Conservation (phyloP, 2,329 filamentous ascomycete species). For the Colletotrichum siamense region DNA sequence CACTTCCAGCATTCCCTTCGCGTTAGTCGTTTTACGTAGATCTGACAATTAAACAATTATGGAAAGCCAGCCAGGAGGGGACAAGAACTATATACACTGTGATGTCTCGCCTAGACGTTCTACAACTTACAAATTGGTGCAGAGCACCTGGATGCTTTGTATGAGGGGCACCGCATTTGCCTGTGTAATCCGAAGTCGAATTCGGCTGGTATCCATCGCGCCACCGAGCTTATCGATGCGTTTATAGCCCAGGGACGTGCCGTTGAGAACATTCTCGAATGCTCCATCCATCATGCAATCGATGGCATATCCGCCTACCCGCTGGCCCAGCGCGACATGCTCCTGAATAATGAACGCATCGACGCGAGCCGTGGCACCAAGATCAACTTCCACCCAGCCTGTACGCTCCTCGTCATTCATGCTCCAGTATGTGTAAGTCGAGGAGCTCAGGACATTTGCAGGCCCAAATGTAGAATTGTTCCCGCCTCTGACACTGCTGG, state of each 20-base stretch:
- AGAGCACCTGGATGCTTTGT: neutral
- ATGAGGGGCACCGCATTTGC: neutral
- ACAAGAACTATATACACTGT: too few relatives aligned
- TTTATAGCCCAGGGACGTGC: neutral
- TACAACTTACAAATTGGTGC: too few relatives aligned
- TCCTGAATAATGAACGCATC: neutral
- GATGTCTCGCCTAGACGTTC: too few relatives aligned
- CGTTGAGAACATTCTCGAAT: neutral
- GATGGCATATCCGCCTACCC: neutral
- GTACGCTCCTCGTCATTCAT: neutral
- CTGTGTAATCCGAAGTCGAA: neutral
- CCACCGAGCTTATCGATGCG: neutral
- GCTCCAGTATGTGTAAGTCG: neutral
- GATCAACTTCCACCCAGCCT: neutral
- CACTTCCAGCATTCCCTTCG: too few relatives aligned
- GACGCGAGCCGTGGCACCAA: neutral
- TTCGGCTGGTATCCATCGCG: neutral
- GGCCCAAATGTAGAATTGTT: neutral
- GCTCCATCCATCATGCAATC: neutral
- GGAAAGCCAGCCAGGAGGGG: too few relatives aligned
- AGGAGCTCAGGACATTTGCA: neutral
- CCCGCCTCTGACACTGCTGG: neutral
- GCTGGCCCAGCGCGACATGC: fast-evolving
- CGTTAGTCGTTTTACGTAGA: too few relatives aligned
- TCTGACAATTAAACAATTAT: too few relatives aligned